Evolutionary conservation across 192 early-diverging fungal genomes (phyloP).

Genomic region (Backusella macrospora): DNA sequence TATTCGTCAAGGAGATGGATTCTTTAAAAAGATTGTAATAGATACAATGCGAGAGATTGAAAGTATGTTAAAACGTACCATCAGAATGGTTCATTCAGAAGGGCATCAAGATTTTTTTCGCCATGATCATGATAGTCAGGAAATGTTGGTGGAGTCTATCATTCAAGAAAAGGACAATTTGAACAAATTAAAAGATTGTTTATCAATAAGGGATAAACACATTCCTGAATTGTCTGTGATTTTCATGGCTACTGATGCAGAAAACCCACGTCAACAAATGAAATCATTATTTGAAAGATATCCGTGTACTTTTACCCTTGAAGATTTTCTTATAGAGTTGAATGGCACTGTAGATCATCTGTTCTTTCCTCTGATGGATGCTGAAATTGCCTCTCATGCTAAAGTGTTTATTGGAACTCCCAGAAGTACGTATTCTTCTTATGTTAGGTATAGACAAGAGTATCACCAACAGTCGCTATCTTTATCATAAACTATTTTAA

Average conservation of each 20-base stretch:
- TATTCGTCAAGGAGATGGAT: slow-evolving; percentile 44
- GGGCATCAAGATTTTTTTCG: too few relatives aligned
- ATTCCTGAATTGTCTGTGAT: slow-evolving; percentile 36
- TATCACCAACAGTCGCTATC: background rate
- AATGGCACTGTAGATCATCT: slow-evolving; percentile 21
- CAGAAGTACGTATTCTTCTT: slow-evolving; percentile 50
- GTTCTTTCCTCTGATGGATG: slow-evolving; percentile 55
- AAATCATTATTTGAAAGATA: slow-evolving; percentile 10
- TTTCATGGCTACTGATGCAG: slow-evolving; percentile 54
- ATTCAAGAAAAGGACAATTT: background rate
- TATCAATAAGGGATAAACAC: slow-evolving; percentile 7
- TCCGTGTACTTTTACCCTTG: slow-evolving; percentile 3
- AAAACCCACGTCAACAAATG: slow-evolving; percentile 34
- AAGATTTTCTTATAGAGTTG: slow-evolving; percentile 41
- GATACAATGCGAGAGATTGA: slow-evolving; percentile 38
- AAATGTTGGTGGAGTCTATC: too few relatives aligned
- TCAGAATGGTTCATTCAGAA: background rate
- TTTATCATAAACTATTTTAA: background rate
- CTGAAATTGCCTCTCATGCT: slow-evolving; percentile 49
- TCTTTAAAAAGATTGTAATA: slow-evolving; percentile 33
- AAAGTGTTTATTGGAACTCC: slow-evolving; percentile 50
- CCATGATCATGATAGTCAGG: too few relatives aligned
- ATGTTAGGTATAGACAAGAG: slow-evolving; percentile 25
- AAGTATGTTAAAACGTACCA: background rate
- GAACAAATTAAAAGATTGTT: background rate